A percentile compares a stretch with the other conserved stretches of the same genome.
phyloP scores from a whole-genome alignment of 2,329 filamentous ascomycete genomes.

The Cytospora leucostoma region DNA sequence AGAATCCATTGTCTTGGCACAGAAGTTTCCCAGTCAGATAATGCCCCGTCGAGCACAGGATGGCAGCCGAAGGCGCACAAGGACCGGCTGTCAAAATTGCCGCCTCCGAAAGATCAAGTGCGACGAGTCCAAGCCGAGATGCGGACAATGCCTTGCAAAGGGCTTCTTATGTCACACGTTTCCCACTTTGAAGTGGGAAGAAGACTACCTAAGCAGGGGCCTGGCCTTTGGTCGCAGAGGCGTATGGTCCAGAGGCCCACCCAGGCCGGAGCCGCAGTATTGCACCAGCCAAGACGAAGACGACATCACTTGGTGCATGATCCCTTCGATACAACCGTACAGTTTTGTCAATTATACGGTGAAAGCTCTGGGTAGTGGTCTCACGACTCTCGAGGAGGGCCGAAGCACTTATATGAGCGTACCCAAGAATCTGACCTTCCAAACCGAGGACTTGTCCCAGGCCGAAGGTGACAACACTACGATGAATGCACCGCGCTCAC shows the following conservation, averaged over 20 bases:
- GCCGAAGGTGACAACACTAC: neutral
- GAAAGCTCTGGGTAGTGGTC: neutral
- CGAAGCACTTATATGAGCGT: neutral
- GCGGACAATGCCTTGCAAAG: conserved; percentile 18
- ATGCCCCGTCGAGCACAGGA: conserved; percentile 7
- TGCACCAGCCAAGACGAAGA: neutral
- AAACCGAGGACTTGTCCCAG: neutral
- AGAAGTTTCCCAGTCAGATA: neutral
- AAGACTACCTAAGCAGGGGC: conserved; percentile 42
- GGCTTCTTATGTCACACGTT: conserved; percentile 15
- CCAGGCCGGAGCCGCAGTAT: conserved; percentile 28
- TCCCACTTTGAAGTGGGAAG: conserved; percentile 33
- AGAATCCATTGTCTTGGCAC: neutral
- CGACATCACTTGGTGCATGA: conserved; percentile 17
- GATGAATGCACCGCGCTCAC: neutral
- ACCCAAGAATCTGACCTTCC: neutral
- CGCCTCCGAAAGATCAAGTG: conserved; percentile 21
- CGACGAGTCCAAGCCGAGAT: conserved; percentile 23
- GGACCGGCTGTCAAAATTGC: conserved; percentile 23
- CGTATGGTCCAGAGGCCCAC: conserved; percentile 39
- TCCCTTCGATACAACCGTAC: conserved; percentile 25
- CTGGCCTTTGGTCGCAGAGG: conserved; percentile 45
- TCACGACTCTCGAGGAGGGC: neutral
- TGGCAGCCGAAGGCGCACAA: conserved; percentile 7
- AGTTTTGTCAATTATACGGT: conserved; percentile 23